Evolutionary conservation across 2,329 filamentous ascomycete genomes (phyloP), one percentile per base, ranked within the genome.

Genomic region (Diatrype stigma): DNA sequence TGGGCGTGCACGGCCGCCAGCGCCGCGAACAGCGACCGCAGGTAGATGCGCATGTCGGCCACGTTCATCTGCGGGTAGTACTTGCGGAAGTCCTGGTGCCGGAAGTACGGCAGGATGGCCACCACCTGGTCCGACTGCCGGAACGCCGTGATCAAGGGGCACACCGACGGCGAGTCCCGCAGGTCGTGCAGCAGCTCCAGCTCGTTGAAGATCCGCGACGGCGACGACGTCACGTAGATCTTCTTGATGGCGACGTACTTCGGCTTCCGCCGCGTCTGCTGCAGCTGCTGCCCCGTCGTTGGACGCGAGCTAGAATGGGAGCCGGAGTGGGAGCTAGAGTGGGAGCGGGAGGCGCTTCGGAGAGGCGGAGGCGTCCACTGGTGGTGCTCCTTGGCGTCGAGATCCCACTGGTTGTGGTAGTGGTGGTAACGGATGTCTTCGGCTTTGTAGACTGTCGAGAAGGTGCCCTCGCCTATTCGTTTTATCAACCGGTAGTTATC

Each of bases 371-470:
- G 81, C 19, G 78, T 76, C 82, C 85, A 91, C 45, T 79, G 75
- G 50, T 84, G 79, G 50, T 84, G 79, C 40, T 85, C 83, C 57
- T 79, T 69, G 56, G 81, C 78, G 51, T 85, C 85, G 37, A 87
- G 68, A 64, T 97, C 92, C 91, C 93, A 97, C 57, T 86, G 81
- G 66, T 96, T 96, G 56, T 88, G 76, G 70, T 90, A 95, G 52
- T 80, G 76, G 57, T 94, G 82, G 67, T 96, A 96, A 50, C 87
- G 78, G 23, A 97, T 73, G 67, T 99, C 94, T 70, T 97, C 91
- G 19, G 95, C 94, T 70, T 99, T 99, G 79, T 99, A 99, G 12
- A 99, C 94, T 2, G 94, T 97, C 1, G 94, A 97, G 67, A 99
- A 99, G 1, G 94, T 99, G 51, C 94, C 94, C 81, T 99, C 94